Base-by-base conservation (phyloP, 2,329 filamentous ascomycete genomes). In the Colletotrichum ledebouriae region DNA sequence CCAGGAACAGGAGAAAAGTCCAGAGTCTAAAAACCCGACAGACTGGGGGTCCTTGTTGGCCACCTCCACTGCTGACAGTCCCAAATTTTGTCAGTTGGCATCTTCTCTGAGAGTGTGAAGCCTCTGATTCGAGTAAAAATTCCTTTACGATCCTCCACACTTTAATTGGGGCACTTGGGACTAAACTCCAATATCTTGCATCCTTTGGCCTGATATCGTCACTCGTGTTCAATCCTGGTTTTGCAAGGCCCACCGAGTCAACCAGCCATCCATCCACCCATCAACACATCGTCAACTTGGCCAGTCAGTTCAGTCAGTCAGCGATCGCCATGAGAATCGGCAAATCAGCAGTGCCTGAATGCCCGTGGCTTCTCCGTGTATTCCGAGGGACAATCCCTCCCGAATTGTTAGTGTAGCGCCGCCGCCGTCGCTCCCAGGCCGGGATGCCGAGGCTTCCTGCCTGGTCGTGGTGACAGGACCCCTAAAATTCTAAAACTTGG, bases 401-500 rank as follows among this genome's bases (percentile, higher is more conserved):
- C 29, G 29, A 29, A 2, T 29, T 29, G 29, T 6, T 29, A 29
- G 29, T 6, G n/a, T 50, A 25, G 12, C 22, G 41, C 37, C 22
- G 11, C 4, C 41, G 20, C 34, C 33, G 57, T 33, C 34, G 12
- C 17, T 37, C 17, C 44, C 22, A 64, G 20, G 20, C 66, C 55
- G 56, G 66, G 66, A 50, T 66, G 56, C 62, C 66, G 47, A 69
- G 49, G 42, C 56, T 52, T 66, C 6, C 17, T 34, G 20, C 41
- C 46, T 33, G 53, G 42, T 20, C 29, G 59, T 58, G 47, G 44
- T 42, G 46, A 56, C 55, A 66, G 55, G 66, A 69, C 62, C 66
- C 64, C 50, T 69, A 55, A 58, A 59, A 67, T 55, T 49, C 29
- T 46, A 37, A 60, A 69, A 69, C 56, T 69, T 66, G 66, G 49